Evolutionary conservation across 805 yeast species (phyloP), one percentile per base, ranked within the genome.

Genomic region (Yarrowia sp.): DNA sequence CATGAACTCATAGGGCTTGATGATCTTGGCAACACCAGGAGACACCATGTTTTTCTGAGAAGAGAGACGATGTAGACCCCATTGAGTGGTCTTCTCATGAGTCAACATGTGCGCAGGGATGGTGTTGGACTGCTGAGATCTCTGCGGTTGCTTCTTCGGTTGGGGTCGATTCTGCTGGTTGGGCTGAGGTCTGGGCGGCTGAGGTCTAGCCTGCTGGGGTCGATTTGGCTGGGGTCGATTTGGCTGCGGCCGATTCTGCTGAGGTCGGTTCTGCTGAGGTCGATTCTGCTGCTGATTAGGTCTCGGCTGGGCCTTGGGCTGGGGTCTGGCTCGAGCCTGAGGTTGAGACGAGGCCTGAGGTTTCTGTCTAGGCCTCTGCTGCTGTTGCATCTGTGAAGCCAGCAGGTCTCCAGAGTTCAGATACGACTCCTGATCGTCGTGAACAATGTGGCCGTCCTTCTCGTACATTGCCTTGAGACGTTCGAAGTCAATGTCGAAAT

Each of bases 51-150:
- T 74, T 69, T 87, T 85, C 79, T 94, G 86, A 80, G 92, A 97
- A 35, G 97, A 90, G 70, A 92, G 86, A 82, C 97, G 86, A 22
- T 97, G 90, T 71, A 92, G 84, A 74, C 97, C 97, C 97, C 97
- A 92, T 52, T 63, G 56, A 2, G 67, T 63, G 5, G 67, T 63
- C 72, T 85, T 84, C 81, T 92, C 95, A 70, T 14, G 58, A 32
- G 86, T 83, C 70, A 48, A 22, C 67, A 48, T 12, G 8, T 48
- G 43, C 4, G 67, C 14, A 14, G 55, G 46, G 26, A 59, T 59
- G 10, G 50, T 19, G 26, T 15, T n/a, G 9, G 45, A 8, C 38
- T 56, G 48, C 48, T 56, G 63, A 5, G 48, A 16, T 8, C 14
- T 56, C 38, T 36, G 63, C 32, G n/a, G 45, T 12, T 38, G 35